A percentile compares a stretch with the other conserved stretches of the same genome.
phyloP scores from a whole-genome alignment of 306 rosid species.

The Alnus rubra region DNA sequence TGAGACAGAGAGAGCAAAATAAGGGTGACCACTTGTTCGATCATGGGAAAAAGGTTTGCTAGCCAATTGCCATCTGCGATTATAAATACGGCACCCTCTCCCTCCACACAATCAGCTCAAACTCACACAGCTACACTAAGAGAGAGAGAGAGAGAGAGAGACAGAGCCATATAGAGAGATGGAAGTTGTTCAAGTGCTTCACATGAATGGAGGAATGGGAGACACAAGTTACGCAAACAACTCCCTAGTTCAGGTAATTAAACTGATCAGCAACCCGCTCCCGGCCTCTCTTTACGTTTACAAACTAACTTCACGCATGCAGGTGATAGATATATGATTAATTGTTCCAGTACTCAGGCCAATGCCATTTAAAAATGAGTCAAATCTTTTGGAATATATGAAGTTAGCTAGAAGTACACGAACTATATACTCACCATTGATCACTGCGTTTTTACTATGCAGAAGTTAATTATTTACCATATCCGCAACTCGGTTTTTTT shows the following conservation, averaged over 20 bases:
- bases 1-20: no score
- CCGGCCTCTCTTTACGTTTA: background rate
- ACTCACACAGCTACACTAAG: background rate
- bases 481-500: background rate
- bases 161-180: background rate
- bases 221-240: constrained; percentile 39
- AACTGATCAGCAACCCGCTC: background rate
- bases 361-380: no score
- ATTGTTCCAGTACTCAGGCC: no score
- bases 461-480: background rate
- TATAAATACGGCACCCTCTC: background rate
- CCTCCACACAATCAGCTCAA: background rate
- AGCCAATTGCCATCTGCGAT: background rate
- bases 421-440: no score
- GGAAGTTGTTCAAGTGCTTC: constrained; percentile 31
- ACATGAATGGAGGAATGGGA: constrained; percentile 43
- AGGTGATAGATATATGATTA: no score
- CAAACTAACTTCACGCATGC: no score
- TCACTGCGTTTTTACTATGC: no score
- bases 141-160: background rate
- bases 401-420: no score
- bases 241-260: constrained; percentile 35
- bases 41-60: background rate
- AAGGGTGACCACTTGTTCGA: background rate
- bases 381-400: no score